Percentiles rank a stretch among this genome's conserved stretches.
Evolutionary conservation across 257 asterid genomes (phyloP).

Genomic region (Solanum chilense): DNA sequence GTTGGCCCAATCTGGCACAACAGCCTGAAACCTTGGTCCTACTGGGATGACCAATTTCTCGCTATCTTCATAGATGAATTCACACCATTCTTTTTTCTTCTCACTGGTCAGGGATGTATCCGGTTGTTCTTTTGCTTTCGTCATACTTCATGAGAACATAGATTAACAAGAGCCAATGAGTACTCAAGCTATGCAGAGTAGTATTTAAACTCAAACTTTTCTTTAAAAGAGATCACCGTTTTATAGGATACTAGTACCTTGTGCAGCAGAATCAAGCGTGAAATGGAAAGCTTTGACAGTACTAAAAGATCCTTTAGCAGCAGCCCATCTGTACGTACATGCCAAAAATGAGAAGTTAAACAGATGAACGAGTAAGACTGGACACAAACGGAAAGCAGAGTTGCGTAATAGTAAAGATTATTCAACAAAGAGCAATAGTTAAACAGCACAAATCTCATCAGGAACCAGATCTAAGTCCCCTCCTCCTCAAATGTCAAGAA

Average conservation of each 20-base stretch:
- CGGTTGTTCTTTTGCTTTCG: not conserved
- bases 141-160: not conserved
- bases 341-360: not conserved
- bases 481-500: not conserved
- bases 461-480: not conserved
- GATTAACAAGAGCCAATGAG: not conserved
- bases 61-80: too few relatives aligned
- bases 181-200: not conserved
- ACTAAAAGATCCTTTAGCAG: not conserved
- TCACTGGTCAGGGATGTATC: not conserved
- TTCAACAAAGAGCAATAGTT: not conserved
- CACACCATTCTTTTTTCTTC: too few relatives aligned
- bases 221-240: not conserved
- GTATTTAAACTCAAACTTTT: not conserved
- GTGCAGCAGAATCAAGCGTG: not conserved
- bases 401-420: not conserved
- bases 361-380: not conserved
- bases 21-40: slow-evolving; percentile 7
- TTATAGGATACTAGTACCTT: not conserved
- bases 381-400: not conserved
- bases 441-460: not conserved
- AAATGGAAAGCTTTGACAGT: not conserved
- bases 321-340: not conserved
- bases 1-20: slow-evolving; percentile 1
- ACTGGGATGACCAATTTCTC: not conserved